Percentiles rank a stretch among this genome's conserved stretches.
Conservation (phyloP, 106 monocot genomes). For the Dioscorea alata region DNA sequence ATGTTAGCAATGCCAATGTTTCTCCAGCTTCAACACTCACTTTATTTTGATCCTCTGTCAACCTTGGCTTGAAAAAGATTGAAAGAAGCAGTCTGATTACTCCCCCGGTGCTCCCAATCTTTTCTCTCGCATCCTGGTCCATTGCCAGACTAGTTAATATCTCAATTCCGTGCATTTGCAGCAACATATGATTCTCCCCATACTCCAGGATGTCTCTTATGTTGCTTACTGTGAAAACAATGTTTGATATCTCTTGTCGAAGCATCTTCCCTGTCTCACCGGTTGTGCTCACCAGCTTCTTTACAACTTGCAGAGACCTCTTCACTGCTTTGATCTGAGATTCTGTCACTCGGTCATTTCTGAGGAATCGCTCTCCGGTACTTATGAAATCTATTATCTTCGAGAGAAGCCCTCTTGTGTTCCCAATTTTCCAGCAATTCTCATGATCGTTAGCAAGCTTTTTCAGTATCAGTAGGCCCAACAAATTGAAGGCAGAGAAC, state of each 20-base stretch:
- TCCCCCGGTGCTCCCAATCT: slow-evolving; percentile 49
- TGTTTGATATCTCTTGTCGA: slow-evolving; percentile 36
- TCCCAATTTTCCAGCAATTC: slow-evolving; percentile 52
- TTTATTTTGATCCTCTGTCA: slow-evolving; percentile 13
- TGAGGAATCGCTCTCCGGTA: slow-evolving; percentile 18
- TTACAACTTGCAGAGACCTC: slow-evolving; percentile 37
- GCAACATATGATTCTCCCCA: slow-evolving; percentile 39
- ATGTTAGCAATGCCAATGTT: slow-evolving; percentile 25
- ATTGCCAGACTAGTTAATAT: slow-evolving; percentile 52
- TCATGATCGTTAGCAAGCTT: slow-evolving; percentile 38
- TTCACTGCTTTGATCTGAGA: slow-evolving; percentile 36
- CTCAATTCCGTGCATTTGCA: slow-evolving; percentile 58
- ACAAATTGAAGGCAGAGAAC: slow-evolving; percentile 33
- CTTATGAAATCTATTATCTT: slow-evolving; percentile 54
- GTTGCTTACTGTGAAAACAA: slow-evolving; percentile 53
- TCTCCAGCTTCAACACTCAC: slow-evolving; percentile 43
- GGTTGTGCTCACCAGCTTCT: slow-evolving; percentile 28
- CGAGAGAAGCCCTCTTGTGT: slow-evolving; percentile 39
- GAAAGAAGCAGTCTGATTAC: slow-evolving; percentile 37
- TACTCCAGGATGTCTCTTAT: slow-evolving; percentile 54
- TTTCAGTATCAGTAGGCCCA: slow-evolving; percentile 53
- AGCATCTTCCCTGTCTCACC: slow-evolving; percentile 43
- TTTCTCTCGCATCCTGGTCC: slow-evolving; percentile 47
- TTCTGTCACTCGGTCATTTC: slow-evolving; percentile 7
- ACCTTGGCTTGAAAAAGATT: slow-evolving; percentile 18